Conservation (phyloP, 2,329 filamentous ascomycete genomes). For the Aureobasidium pullulans region DNA sequence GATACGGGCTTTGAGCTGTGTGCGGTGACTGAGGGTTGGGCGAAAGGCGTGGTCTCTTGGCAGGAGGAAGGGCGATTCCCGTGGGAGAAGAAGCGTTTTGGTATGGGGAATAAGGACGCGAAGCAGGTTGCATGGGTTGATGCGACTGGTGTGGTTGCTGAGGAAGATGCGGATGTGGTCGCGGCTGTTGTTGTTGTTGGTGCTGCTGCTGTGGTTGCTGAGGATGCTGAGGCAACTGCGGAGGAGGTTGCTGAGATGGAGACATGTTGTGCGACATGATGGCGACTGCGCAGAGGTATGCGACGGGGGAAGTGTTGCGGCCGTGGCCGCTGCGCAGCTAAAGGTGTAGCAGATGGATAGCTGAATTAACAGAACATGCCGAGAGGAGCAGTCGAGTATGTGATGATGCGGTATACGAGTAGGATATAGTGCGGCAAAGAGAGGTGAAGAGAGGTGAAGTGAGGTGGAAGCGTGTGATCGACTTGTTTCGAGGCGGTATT, state of each 20-base stretch:
- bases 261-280: constrained; percentile 17
- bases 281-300: background rate
- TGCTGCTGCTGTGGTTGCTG: background rate
- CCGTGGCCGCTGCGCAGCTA: constrained; percentile 9
- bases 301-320: background rate
- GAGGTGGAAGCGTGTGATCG: background rate
- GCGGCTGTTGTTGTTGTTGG: background rate
- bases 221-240: constrained; percentile 20
- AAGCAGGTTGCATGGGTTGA: constrained; percentile 20
- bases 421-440: background rate
- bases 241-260: constrained; percentile 14
- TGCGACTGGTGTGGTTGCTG: background rate
- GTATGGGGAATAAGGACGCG: constrained; percentile 29
- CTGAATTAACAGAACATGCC: constrained; percentile 1
- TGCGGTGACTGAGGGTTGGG: constrained; percentile 55
- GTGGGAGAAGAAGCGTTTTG: constrained; percentile 56
- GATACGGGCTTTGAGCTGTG: constrained; percentile 16
- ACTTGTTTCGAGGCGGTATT: background rate
- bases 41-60: constrained; percentile 65
- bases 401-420: background rate
- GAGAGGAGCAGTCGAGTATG: background rate
- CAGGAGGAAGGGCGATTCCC: constrained; percentile 55
- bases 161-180: background rate
- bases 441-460: too few species aligned
- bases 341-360: background rate